Evolutionary conservation across 116 monocot species (phyloP), one percentile per base, ranked within the genome.

Genomic region (Zostera marina): DNA sequence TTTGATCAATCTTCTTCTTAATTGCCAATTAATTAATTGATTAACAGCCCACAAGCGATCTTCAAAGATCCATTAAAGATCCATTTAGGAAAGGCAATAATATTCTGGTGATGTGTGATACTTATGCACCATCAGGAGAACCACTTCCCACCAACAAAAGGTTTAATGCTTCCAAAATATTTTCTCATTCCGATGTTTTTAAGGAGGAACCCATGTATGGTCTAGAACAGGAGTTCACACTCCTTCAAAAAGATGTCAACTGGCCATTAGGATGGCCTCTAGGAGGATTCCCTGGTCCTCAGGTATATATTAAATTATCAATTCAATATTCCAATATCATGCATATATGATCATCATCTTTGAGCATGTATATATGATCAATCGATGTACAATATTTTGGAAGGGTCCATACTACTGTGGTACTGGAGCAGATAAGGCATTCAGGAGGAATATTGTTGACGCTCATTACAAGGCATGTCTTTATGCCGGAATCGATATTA

Each of bases 231-330:
- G 89, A 89, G 69, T 89, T 84, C 60, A 89, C 89, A 22, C 78
- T 89, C 47, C 71, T 89, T 24, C 90, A 90, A 60, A 90, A 76
- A 45, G 79, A 81, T 45, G 66, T 78, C 53, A 68, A 76, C 6
- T 90, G 90, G 90, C 90, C 90, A 39, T 60, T 90, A 49, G 84
- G 90, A 15, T 90, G 90, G 90, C 90, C 90, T 15, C 53, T 81
- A 9, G 84, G 90, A 23, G 90, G 90, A 24, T 90, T 72, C 71
- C 90, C 90, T 62, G 90, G 84, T 41, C 84, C 90, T 42, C 90
- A 90, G 84, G 90, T 84, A 13, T 23, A 32, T 32, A 2, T 32
- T 32, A 3, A 32, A 32, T n/a, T n/a, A n/a, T n/a, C n/a, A n/a
- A n/a, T n/a, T n/a, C n/a, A n/a, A n/a, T n/a, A n/a, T n/a, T n/a